Evolutionary conservation across 495 filamentous ascomycete genomes (phyloP).

Genomic region (Aspergillus nanangensis): DNA sequence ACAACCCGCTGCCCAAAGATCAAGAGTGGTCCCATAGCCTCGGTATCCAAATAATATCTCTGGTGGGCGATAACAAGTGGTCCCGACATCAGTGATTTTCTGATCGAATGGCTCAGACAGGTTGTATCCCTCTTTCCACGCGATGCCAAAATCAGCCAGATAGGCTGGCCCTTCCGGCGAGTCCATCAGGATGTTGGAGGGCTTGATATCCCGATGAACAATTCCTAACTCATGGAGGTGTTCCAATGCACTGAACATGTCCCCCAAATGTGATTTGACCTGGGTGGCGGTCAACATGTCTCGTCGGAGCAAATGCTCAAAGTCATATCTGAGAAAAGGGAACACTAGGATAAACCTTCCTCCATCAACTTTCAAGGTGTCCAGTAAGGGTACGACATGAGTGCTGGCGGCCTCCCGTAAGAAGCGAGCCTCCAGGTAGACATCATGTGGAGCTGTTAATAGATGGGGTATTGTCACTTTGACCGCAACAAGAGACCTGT

Average conservation of each 20-base stretch:
- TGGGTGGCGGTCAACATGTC: constrained; percentile 38
- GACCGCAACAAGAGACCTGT: constrained; percentile 58
- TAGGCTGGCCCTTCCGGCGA: constrained; percentile 65
- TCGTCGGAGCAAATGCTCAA: constrained; percentile 56
- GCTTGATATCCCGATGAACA: constrained; percentile 92
- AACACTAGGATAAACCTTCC: constrained; percentile 73
- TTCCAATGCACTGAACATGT: constrained; percentile 67
- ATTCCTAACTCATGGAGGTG: constrained; percentile 70
- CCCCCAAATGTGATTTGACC: constrained; percentile 48
- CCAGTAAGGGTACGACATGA: constrained; percentile 63
- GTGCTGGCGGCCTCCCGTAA: constrained; percentile 46
- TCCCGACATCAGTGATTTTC: constrained; percentile 92
- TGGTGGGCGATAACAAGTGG: constrained; percentile 83
- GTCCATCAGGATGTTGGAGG: constrained; percentile 77
- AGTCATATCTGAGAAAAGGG: constrained; percentile 72
- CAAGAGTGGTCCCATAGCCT: constrained; percentile 63
- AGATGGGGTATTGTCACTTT: constrained; percentile 78
- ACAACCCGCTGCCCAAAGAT: constrained; percentile 88
- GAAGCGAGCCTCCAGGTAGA: constrained; percentile 70
- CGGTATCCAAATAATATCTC: constrained; percentile 85
- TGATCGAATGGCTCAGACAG: constrained; percentile 56
- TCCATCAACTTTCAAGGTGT: constrained; percentile 65
- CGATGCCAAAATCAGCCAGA: constrained; percentile 87
- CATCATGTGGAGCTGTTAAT: constrained; percentile 75
- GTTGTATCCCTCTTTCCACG: constrained; percentile 65